These are phyloP conservation scores for Dendrothele bispora DNA, from an alignment of 768 basidiomycete genomes.

Conservation along the genomic window DNA sequence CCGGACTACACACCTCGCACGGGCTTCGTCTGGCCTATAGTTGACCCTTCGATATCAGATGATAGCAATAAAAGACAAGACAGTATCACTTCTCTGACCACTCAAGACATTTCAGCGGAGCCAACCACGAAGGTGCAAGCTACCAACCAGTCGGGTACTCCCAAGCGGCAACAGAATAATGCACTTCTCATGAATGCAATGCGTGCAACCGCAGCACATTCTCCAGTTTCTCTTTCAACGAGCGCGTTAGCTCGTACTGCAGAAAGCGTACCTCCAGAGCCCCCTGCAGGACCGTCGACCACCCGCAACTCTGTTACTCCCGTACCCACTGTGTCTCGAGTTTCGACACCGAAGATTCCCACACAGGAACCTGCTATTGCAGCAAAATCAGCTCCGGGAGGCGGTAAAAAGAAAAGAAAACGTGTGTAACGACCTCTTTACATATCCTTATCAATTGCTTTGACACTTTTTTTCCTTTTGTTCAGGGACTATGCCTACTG, in stretches of 20 bases:
- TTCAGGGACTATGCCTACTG: conserved; percentile 2
- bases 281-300: conserved; percentile 12
- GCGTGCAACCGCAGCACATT: conserved; percentile 74
- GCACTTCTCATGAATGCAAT: conserved; percentile 74
- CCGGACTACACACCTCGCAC: conserved; percentile 84
- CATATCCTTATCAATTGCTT: conserved; percentile 2
- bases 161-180: conserved; percentile 66
- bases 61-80: conserved; percentile 40
- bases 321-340: conserved; percentile 13
- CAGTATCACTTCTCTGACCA: conserved; percentile 14
- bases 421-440: conserved; percentile 42
- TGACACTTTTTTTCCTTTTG: neutral
- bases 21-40: conserved; percentile 84
- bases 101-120: conserved; percentile 20
- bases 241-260: conserved; percentile 29
- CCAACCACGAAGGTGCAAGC: conserved; percentile 10
- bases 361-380: conserved; percentile 50
- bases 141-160: conserved; percentile 22
- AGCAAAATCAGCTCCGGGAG: conserved; percentile 48
- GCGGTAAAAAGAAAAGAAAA: conserved; percentile 76
- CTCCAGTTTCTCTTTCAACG: conserved; percentile 51
- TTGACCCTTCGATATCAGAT: conserved; percentile 49
- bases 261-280: conserved; percentile 18
- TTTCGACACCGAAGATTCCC: conserved; percentile 1
- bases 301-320: conserved; percentile 20